Base-by-base conservation (phyloP, 495 filamentous ascomycete species). In the Neurospora sp. region DNA sequence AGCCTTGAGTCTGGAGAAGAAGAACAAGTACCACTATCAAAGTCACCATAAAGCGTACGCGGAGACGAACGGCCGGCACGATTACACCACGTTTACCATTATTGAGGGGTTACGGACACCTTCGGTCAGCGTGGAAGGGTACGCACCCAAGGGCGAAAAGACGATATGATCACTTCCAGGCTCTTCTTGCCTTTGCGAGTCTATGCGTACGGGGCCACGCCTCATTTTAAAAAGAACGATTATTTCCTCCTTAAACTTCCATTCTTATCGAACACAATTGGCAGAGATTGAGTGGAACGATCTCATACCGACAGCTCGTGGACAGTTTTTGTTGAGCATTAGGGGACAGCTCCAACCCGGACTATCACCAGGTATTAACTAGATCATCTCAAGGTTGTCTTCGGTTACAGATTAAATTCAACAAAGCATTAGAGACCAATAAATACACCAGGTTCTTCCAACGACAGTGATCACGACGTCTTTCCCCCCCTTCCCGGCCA, bases 1-100 rank as follows among this genome's bases (percentile, higher is more conserved):
- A 78, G 73, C 82, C 82, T 65, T 35, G 2, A 65, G 4, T 7
- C 22, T 8, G 5, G 53, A 16, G 12, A 61, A 5, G 22, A 31
- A 16, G 22, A 1, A 10, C 2, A 31, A 61, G 22, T 10, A 31
- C 22, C 6, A 31, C 22, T 0, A 31, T 61, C 22, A 61, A 31
- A 61, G 10, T 5, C 35, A 37, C 35, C 4, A 5, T 5, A 37
- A 37, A 37, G 22, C 12, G 7, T 5, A 12, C 22, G 6, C 8
- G 41, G 18, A 59, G 35, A 14, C 10, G 0, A 14, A 61, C 10
- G 22, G 1, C 53, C 22, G 45, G 9, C 8, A 27, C 45, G 18
- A 6, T 35, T 35, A 35, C 31, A 35, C 31, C 31, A 35, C 3
- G 31, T 35, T 35, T 35, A 35, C 31, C 31, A 35, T 35, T 35